These are phyloP conservation scores for Cyberlindnera euphorbiae DNA, from an alignment of 805 yeast species.

Conservation along the genomic window DNA sequence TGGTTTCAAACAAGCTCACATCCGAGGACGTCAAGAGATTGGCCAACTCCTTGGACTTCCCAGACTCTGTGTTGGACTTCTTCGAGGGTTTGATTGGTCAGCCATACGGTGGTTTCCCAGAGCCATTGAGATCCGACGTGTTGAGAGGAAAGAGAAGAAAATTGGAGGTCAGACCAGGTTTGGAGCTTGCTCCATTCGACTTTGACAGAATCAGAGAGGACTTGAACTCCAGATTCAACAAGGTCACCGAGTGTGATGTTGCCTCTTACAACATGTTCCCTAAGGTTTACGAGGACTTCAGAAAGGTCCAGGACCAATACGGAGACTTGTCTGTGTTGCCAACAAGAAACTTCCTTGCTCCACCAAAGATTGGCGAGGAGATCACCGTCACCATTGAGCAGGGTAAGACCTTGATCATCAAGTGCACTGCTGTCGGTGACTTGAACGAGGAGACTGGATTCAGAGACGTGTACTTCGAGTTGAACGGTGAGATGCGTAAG, in stretches of 20 bases:
- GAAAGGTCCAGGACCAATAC: slow-evolving; percentile 64
- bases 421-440: slow-evolving; percentile 90
- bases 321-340: slow-evolving; percentile 95
- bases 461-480: slow-evolving; percentile 95
- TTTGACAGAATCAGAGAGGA: slow-evolving; percentile 67
- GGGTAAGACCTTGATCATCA: slow-evolving; percentile 91
- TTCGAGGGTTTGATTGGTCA: slow-evolving; percentile 99
- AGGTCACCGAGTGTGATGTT: slow-evolving; percentile 78
- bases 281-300: slow-evolving; percentile 88
- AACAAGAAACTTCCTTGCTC: slow-evolving; percentile 83
- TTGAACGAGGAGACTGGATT: slow-evolving; percentile 78
- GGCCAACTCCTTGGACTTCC: slow-evolving; percentile 94
- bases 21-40: slow-evolving; percentile 82
- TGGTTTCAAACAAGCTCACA: slow-evolving; percentile 91
- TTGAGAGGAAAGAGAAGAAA: slow-evolving; percentile 90
- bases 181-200: slow-evolving; percentile 81
- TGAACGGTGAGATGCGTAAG: slow-evolving; percentile 97
- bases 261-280: slow-evolving; percentile 98
- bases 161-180: slow-evolving; percentile 87
- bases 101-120: slow-evolving; percentile 99
- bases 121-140: slow-evolving; percentile 90
- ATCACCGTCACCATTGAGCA: slow-evolving; percentile 84
- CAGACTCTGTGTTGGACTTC: slow-evolving; percentile 96
- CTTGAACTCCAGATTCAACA: slow-evolving; percentile 71
- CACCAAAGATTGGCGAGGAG: slow-evolving; percentile 86